Evolutionary conservation across 768 basidiomycete species (phyloP).

Genomic region (Amanita thiersii): DNA sequence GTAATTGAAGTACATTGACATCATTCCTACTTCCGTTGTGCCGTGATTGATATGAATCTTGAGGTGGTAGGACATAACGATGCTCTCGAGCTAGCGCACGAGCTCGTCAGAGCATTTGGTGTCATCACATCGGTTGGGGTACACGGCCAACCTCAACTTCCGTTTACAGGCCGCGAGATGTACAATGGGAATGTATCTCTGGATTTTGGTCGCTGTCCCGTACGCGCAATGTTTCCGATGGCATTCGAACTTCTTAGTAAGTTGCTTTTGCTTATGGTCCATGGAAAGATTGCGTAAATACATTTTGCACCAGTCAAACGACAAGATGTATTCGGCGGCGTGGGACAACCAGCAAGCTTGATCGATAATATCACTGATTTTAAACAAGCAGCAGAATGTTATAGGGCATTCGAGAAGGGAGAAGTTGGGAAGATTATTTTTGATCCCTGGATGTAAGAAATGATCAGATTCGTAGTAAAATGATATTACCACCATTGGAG

Average conservation of each 20-base stretch:
- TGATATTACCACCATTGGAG: no score
- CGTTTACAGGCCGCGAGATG: constrained; percentile 46
- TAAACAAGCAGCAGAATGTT: constrained; percentile 46
- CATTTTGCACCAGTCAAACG: constrained; percentile 35
- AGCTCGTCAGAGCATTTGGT: constrained; percentile 70
- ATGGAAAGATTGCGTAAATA: not conserved
- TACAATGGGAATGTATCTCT: constrained; percentile 77
- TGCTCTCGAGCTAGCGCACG: constrained; percentile 57
- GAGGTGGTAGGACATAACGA: constrained; percentile 66
- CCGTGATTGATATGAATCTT: not conserved
- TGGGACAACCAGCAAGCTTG: constrained; percentile 53
- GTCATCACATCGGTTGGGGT: constrained; percentile 71
- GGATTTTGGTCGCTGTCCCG: constrained; percentile 78
- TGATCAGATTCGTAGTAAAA: no score
- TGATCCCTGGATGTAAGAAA: no score
- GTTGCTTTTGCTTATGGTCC: constrained; percentile 7
- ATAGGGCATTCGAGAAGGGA: constrained; percentile 64
- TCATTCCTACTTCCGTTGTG: not conserved
- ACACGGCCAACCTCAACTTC: constrained; percentile 45
- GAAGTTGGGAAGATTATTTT: no score
- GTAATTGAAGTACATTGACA: constrained; percentile 49
- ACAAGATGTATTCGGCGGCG: constrained; percentile 68
- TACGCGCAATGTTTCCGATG: constrained; percentile 66
- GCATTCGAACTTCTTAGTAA: constrained; percentile 58
- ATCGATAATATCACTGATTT: constrained; percentile 63